Percentiles rank a stretch among this genome's conserved stretches.
Evolutionary conservation across 1,139 yeast genomes (phyloP).

Genomic region (Saccharomyces hybrid): DNA sequence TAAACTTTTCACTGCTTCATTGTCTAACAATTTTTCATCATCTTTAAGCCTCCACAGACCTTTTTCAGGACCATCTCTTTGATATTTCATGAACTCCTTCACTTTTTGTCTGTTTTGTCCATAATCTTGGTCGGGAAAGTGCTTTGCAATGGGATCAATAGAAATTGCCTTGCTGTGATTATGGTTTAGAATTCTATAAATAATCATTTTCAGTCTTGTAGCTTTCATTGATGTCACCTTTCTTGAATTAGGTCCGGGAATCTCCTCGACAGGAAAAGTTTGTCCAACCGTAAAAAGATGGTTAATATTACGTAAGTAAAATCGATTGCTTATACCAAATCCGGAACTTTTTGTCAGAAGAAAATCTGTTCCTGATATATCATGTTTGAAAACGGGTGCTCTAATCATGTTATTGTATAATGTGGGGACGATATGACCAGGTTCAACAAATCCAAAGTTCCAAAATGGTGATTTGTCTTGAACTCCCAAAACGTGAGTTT

Average conservation of each 20-base stretch:
- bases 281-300: slow-evolving; percentile 86
- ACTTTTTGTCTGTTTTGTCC: slow-evolving; percentile 94
- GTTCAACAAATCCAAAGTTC: slow-evolving; percentile 96
- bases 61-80: slow-evolving; percentile 88
- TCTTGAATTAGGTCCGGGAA: slow-evolving; percentile 97
- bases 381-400: slow-evolving; percentile 91
- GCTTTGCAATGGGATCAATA: slow-evolving; percentile 82
- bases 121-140: slow-evolving; percentile 95
- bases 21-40: slow-evolving; percentile 62
- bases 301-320: slow-evolving; percentile 57
- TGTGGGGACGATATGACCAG: slow-evolving; percentile 90
- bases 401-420: slow-evolving; percentile 84
- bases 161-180: slow-evolving; percentile 67
- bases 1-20: slow-evolving; percentile 75
- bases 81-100: slow-evolving; percentile 97
- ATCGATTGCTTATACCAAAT: slow-evolving; percentile 52
- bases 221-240: slow-evolving; percentile 91
- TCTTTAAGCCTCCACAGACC: slow-evolving; percentile 91
- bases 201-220: slow-evolving; percentile 88
- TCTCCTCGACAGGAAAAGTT: slow-evolving; percentile 83
- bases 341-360: slow-evolving; percentile 74
- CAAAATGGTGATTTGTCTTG: slow-evolving; percentile 96
- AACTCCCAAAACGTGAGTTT: slow-evolving; percentile 88
- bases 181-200: slow-evolving; percentile 75
- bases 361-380: slow-evolving; percentile 70